Evolutionary conservation across 140 eudicot genomes (phyloP).

Genomic region (Stevia rebaudiana): DNA sequence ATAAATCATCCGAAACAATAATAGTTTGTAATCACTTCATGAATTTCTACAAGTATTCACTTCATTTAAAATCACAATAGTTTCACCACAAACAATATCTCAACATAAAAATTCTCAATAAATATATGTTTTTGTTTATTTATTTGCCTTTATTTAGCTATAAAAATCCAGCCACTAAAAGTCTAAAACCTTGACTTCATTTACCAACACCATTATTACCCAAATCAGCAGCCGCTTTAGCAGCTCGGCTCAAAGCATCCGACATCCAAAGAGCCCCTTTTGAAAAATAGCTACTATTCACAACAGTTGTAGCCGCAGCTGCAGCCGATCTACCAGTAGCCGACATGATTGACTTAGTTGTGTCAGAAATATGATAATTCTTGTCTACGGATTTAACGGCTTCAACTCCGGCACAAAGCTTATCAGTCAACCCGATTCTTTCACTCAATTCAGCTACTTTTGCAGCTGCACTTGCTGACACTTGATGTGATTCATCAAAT

Average conservation of each 20-base stretch:
- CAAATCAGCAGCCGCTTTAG: slow-evolving; percentile 71
- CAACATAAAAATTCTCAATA: slow-evolving; percentile 10
- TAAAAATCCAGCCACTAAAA: not conserved
- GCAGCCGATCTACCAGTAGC: slow-evolving; percentile 66
- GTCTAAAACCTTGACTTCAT: slow-evolving; percentile 15
- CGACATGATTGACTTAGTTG: slow-evolving; percentile 52
- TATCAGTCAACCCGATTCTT: slow-evolving; percentile 69
- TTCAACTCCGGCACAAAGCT: slow-evolving; percentile 61
- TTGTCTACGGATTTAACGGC: slow-evolving; percentile 59
- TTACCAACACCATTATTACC: slow-evolving; percentile 42
- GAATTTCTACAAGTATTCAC: not conserved
- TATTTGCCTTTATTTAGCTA: not conserved
- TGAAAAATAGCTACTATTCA: slow-evolving; percentile 68
- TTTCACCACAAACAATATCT: not conserved
- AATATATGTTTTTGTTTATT: not conserved
- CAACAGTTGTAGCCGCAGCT: slow-evolving; percentile 67
- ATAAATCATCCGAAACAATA: not conserved
- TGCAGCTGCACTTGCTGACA: slow-evolving; percentile 81
- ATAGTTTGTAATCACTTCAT: not conserved
- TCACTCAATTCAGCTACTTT: slow-evolving; percentile 83
- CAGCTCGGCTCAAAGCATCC: slow-evolving; percentile 58
- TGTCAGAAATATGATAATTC: slow-evolving; percentile 49
- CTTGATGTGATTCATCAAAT: slow-evolving; percentile 79
- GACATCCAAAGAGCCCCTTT: slow-evolving; percentile 91
- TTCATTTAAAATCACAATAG: not conserved